A percentile compares a stretch with the other conserved stretches of the same genome.
Evolutionary conservation across 768 basidiomycete genomes (phyloP).

Genomic region (Coprinellus micaceus): DNA sequence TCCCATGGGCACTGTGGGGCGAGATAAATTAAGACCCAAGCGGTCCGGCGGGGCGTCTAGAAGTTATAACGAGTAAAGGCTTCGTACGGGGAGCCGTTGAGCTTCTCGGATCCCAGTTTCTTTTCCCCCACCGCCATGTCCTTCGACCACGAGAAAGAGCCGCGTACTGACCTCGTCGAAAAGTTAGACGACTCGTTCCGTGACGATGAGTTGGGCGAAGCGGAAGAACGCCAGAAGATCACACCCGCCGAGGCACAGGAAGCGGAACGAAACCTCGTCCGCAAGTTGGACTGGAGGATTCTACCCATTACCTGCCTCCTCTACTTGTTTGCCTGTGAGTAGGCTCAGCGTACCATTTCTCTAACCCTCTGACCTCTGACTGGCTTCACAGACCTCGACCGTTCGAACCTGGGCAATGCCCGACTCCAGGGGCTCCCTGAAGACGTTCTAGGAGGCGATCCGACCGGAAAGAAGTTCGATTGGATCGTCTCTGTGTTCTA

Average conservation of each 20-base stretch:
- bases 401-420: constrained; percentile 78
- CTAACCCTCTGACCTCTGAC: not conserved
- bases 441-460: constrained; percentile 65
- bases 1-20: too few relatives aligned
- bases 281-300: constrained; percentile 65
- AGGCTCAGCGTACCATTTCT: constrained; percentile 1
- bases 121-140: too few relatives aligned
- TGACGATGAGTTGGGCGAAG: not conserved
- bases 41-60: too few relatives aligned
- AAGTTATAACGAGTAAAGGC: too few relatives aligned
- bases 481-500: constrained; percentile 78
- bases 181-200: not conserved
- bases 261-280: constrained; percentile 52
- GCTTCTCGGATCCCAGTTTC: too few relatives aligned
- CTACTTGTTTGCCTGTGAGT: constrained; percentile 74
- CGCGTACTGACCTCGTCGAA: too few relatives aligned
- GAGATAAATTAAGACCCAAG: too few relatives aligned
- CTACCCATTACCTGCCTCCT: constrained; percentile 70
- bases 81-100: too few relatives aligned
- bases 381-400: constrained; percentile 70
- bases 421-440: constrained; percentile 66
- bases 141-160: too few relatives aligned
- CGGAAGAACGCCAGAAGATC: not conserved
- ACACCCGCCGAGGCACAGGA: not conserved
- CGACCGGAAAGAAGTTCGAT: constrained; percentile 65